A percentile compares a stretch with the other conserved stretches of the same genome.
These are phyloP conservation scores for Physcomitrellopsis africana DNA, from an alignment of 225 moss, liverwort and hornwort species.

Conservation along the genomic window DNA sequence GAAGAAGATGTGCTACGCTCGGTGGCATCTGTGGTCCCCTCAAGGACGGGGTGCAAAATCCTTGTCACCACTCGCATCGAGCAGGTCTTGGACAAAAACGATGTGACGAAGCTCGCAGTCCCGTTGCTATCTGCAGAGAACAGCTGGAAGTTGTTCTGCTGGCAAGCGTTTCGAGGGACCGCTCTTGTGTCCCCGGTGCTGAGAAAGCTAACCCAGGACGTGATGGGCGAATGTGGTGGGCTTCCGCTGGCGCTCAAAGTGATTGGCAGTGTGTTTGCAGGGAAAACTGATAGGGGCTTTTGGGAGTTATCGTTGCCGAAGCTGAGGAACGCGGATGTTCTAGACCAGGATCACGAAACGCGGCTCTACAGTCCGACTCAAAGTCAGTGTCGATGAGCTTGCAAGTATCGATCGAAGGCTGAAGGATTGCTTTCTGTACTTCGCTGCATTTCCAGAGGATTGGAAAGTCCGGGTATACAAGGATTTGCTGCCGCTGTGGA, in stretches of 20 bases:
- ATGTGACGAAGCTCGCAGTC: constrained; percentile 20
- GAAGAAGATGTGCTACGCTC: constrained; percentile 19
- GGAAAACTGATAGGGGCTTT: constrained; percentile 17
- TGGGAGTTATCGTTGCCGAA: constrained; percentile 18
- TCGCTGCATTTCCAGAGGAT: constrained; percentile 54
- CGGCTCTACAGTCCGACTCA: constrained; percentile 34
- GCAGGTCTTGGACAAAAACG: constrained; percentile 11
- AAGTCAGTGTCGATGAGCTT: constrained; percentile 39
- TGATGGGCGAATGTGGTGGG: constrained; percentile 26
- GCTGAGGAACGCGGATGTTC: constrained; percentile 24
- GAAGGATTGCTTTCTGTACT: constrained; percentile 44
- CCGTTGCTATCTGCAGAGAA: constrained; percentile 28
- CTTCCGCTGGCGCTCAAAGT: constrained; percentile 52
- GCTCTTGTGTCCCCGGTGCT: constrained; percentile 12
- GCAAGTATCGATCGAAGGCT: background rate
- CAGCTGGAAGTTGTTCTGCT: constrained; percentile 50
- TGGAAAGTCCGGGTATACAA: constrained; percentile 2
- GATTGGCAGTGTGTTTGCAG: constrained; percentile 32
- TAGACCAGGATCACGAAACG: constrained; percentile 38
- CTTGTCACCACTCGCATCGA: constrained; percentile 20
- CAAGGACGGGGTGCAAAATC: constrained; percentile 3
- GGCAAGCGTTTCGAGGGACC: constrained; percentile 42
- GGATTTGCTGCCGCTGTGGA: constrained; percentile 40
- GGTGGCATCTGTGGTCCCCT: constrained; percentile 1
- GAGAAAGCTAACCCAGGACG: background rate